Evolutionary conservation across 805 yeast genomes (phyloP), one percentile per base, ranked within the genome.

Genomic region (Wickerhamomyces canadensis): DNA sequence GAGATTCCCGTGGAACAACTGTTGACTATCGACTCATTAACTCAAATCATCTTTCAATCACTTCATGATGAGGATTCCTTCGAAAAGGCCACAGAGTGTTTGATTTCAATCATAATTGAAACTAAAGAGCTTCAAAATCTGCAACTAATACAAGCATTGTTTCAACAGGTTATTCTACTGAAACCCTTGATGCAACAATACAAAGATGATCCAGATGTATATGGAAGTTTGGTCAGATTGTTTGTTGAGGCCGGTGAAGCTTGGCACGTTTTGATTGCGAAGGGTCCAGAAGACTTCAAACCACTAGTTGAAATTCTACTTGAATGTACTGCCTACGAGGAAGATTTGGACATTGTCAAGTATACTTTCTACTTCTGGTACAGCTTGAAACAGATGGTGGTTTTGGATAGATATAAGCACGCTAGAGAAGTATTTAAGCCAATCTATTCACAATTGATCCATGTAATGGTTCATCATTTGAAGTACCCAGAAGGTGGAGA

Each of bases 351-450:
- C 52, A 77, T 88, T 38, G 91, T 87, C 17, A 81, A 84, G 57
- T 88, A 84, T 58, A 84, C 98, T 0, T 93, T 93, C 61, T 80
- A 85, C 48, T 93, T 93, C 59, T 89, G 98, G 96, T 87, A 80
- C 55, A 68, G 74, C 45, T 65, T 93, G 47, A 84, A 85, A 57
- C 89, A 80, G 51, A 68, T 62, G 38, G 60, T 91, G 19, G 72
- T 72, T 1, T 60, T 82, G 41, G 78, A 76, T 6, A 72, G 76
- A 38, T 80, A 76, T 54, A 65, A 68, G 43, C 68, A 67, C 21
- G 74, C 85, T 2, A 69, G 74, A 43, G 51, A 49, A 15, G 66
- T 65, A 27, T 74, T 78, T 38, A 55, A 60, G 5, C 84, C 78
- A 19, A 62, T 78, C 21, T 88, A 77, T 56, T 56, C 70, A 17